Base-by-base conservation (phyloP, 306 rosid species). In the Acacia acuminata region DNA sequence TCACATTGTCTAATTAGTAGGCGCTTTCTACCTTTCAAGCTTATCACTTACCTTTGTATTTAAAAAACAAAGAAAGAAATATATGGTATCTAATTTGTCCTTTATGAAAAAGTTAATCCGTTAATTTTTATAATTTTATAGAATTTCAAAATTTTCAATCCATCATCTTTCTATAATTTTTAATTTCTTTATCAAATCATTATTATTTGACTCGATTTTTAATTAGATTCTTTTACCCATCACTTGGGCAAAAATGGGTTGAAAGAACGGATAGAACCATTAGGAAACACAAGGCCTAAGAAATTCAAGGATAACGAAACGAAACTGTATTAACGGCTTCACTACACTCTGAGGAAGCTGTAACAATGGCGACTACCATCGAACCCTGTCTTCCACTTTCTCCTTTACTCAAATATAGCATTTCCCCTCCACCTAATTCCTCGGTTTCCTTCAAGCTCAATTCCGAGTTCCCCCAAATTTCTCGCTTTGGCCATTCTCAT, bases 371-470 rank as follows among this genome's bases (percentile, higher is more conserved):
- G 83, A 58, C 86, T 47, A 42, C 89, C 68, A 70, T 88, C 71
- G 92, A 88, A 42, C 87, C 91, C 14, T 72, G 80, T 36, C 77
- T 90, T 88, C 96, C 96, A 17, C 87, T 85, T 58, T 83, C 87
- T 83, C 87, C 89, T 84, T 77, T 90, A 51, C 70, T 83, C 1
- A 90, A 86, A 71, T 94, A 81, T n/a, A 55, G 73, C 40, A 30
- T 43, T 83, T 74, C 67, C 51, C 42, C 81, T 68, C 63, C 83
- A 60, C 7, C 74, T 56, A 56, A 8, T 71, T 84, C 73, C 69
- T 79, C 27, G 50, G 4, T 79, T 76, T 83, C 76, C 71, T 82
- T 27, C 87, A 88, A 77, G 82, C 90, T 88, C 77, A 61, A 77
- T 75, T 85, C 89, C 8, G 86, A 83, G 25, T 87, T 80, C 34